These are phyloP conservation scores for Phellopilus nigrolimitatus DNA, from an alignment of 1,284 basidiomycete species.

Conservation along the genomic window DNA sequence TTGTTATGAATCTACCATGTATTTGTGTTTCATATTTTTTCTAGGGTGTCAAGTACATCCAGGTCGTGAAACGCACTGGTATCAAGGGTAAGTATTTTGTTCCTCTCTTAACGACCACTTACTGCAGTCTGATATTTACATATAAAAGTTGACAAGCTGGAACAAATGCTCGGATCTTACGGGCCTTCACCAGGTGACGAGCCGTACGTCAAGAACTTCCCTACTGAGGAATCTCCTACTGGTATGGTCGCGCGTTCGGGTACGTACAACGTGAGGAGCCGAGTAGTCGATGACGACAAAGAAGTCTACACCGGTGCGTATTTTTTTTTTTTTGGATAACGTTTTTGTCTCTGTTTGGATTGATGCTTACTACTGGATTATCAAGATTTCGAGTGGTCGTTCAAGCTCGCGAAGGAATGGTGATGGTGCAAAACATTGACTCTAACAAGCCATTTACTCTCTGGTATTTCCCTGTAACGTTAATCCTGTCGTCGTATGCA, in stretches of 20 bases:
- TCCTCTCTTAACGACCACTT: neutral
- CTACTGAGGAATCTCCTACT: constrained; percentile 73
- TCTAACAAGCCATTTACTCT: neutral
- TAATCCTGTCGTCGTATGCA: constrained; percentile 8
- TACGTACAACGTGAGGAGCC: constrained; percentile 70
- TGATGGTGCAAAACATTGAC: constrained; percentile 27
- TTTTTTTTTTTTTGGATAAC: neutral
- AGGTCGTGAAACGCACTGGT: constrained; percentile 75
- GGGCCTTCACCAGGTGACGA: constrained; percentile 58
- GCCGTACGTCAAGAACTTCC: constrained; percentile 66
- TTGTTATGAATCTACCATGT: neutral
- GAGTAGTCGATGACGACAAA: constrained; percentile 81
- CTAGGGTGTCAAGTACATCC: constrained; percentile 79
- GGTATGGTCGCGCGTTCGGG: constrained; percentile 81
- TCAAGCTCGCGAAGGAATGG: constrained; percentile 84
- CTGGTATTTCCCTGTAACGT: constrained; percentile 6
- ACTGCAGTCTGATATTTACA: constrained; percentile 16
- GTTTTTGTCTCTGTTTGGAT: neutral
- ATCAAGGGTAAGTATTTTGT: constrained; percentile 47
- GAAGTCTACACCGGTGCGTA: constrained; percentile 66
- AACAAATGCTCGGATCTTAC: constrained; percentile 89
- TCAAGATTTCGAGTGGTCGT: constrained; percentile 76
- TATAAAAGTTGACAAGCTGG: constrained; percentile 74
- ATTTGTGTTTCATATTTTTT: constrained; percentile 13
- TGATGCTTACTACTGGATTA: constrained; percentile 16